Percentiles rank a stretch among this genome's conserved stretches.
phyloP scores from a whole-genome alignment of 2,329 filamentous ascomycete genomes.

The Grosmannia clavigera region DNA sequence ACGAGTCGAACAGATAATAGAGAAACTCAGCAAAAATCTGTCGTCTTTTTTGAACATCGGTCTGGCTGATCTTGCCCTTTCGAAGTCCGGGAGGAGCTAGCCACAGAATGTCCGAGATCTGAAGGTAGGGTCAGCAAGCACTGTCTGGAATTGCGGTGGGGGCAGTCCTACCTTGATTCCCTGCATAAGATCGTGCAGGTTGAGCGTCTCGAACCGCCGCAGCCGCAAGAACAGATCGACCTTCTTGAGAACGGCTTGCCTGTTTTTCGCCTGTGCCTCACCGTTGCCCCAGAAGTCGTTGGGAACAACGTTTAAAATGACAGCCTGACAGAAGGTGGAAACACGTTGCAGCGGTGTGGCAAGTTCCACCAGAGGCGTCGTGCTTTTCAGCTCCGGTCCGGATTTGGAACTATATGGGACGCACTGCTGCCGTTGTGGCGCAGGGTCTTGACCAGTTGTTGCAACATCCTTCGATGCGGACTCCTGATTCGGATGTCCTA shows the following conservation, averaged over 20 bases:
- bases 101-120: constrained; percentile 64
- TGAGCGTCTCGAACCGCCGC: constrained; percentile 69
- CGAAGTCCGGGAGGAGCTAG: constrained; percentile 42
- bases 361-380: constrained; percentile 46
- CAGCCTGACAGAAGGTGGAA: constrained; percentile 76
- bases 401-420: neutral
- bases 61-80: constrained; percentile 47
- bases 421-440: neutral
- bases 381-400: no score
- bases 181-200: constrained; percentile 65
- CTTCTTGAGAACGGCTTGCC: constrained; percentile 45
- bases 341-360: constrained; percentile 58
- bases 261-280: constrained; percentile 44
- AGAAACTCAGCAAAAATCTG: constrained; percentile 77
- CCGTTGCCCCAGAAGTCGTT: constrained; percentile 59
- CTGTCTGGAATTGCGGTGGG: neutral
- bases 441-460: neutral
- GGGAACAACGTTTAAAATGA: constrained; percentile 61
- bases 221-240: constrained; percentile 69
- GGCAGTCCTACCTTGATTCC: constrained; percentile 51
- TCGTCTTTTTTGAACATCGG: constrained; percentile 61
- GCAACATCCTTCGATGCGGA: neutral
- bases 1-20: constrained; percentile 87
- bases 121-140: neutral
- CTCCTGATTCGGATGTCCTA: neutral